phyloP scores from a whole-genome alignment of 176 grass and related monocot genomes.

The Alopecurus myosuroides region DNA sequence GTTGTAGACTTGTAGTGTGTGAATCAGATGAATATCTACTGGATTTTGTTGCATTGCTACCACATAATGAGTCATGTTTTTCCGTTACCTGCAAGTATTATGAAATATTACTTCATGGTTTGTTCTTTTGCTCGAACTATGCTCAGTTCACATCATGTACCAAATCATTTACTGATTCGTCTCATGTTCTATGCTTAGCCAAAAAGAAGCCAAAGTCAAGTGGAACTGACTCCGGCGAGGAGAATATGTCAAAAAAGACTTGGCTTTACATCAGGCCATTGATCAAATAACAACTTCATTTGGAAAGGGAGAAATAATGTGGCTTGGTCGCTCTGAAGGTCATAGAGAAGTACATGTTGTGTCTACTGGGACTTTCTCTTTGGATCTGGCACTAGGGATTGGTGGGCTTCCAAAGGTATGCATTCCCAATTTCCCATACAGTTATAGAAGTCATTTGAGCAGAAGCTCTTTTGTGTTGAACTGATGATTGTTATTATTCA shows the following conservation, averaged over 20 bases:
- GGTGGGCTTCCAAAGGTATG: slow-evolving; percentile 95
- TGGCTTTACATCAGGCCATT: slow-evolving; percentile 87
- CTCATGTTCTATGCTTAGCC: slow-evolving; percentile 39
- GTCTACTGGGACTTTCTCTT: slow-evolving; percentile 80
- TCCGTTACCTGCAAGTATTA: background rate
- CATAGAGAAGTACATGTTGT: slow-evolving; percentile 77
- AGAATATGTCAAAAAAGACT: slow-evolving; percentile 85
- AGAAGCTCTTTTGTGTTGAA: background rate
- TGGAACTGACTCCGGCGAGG: slow-evolving; percentile 65
- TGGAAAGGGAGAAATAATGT: slow-evolving; percentile 96
- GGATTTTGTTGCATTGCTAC: background rate
- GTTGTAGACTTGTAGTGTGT: background rate
- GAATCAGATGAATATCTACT: too few species aligned
- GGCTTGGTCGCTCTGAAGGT: slow-evolving; percentile 82
- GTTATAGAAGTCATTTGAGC: background rate
- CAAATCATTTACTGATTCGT: slow-evolving; percentile 18
- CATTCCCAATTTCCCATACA: background rate
- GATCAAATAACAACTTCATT: slow-evolving; percentile 90
- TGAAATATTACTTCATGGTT: background rate
- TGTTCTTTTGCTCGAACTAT: background rate
- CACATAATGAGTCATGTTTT: background rate
- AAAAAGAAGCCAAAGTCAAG: slow-evolving; percentile 66
- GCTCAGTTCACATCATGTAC: background rate
- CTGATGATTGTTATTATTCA: background rate
- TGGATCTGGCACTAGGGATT: slow-evolving; percentile 83